Base-by-base conservation (phyloP, 495 filamentous ascomycete genomes). In the Penicillium antarcticum region DNA sequence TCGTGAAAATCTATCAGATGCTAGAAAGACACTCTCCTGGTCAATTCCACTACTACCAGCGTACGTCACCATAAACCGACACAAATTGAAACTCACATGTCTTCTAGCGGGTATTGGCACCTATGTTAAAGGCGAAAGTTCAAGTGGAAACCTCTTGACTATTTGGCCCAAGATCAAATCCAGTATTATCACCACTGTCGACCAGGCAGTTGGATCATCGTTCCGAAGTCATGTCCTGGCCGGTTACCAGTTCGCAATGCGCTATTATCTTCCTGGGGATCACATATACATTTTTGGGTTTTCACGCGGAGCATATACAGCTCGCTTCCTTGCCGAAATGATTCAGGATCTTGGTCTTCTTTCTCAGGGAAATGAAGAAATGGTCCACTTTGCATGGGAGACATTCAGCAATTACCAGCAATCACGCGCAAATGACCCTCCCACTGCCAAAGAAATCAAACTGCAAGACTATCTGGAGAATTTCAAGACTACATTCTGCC, bases 181-280 rank as follows among this genome's bases (percentile, higher is more conserved):
- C 2, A 88, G 86, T 69, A 91, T 87, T 61, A 64, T 79, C 49
- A 92, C 94, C 55, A 82, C 86, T 29, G 89, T 91, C 56, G 89
- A 95, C 60, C 86, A 84, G 1, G 90, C 89, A 4, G 67, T 95
- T 42, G 90, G 89, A 3, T 85, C 86, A 0, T 89, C 86, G 0
- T 92, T 95, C 55, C 87, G 84, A 52, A 80, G 87, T 5, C 89
- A 94, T 67, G 87, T 89, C 14, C 78, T 92, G 44, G 88, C 83
- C 2, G 88, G 87, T 13, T 94, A 94, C 65, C 87, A 86, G 52
- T 92, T 92, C 65, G 74, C 92, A 9, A 94, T 94, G 89, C 81
- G 86, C 23, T 90, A 88, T 66, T 94, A 94, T 59, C 66, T 73
- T 11, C 80, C 83, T 0, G 89, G 87, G 5, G 87, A 92, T 52